Evolutionary conservation across 2,329 filamentous ascomycete genomes (phyloP).

Genomic region (Penicillium sp.): DNA sequence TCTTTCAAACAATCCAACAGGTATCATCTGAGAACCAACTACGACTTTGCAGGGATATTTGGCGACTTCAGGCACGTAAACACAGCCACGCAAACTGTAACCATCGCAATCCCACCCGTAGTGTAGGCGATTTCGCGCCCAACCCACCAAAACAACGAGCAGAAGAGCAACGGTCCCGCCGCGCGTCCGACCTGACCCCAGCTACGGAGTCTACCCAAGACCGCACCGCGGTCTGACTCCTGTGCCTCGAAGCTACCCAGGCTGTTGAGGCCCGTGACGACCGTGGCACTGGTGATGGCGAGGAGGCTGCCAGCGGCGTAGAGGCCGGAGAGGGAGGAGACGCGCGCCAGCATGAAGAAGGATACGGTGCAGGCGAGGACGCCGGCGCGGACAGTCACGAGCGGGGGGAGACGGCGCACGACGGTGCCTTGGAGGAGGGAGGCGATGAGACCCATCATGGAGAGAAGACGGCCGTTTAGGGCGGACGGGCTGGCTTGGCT

Average conservation of each 20-base stretch:
- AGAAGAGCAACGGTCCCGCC: slow-evolving; percentile 80
- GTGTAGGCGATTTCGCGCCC: slow-evolving; percentile 77
- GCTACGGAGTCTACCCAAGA: slow-evolving; percentile 71
- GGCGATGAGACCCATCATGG: slow-evolving; percentile 82
- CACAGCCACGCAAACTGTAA: slow-evolving; percentile 60
- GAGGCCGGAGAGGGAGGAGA: slow-evolving; percentile 59
- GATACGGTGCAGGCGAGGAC: slow-evolving; percentile 67
- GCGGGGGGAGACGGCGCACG: slow-evolving; percentile 71
- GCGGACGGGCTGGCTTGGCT: slow-evolving; percentile 45
- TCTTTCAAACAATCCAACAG: too few species aligned
- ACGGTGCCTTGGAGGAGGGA: slow-evolving; percentile 90
- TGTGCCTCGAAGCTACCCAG: slow-evolving; percentile 81
- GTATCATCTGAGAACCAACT: too few species aligned
- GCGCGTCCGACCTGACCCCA: slow-evolving; percentile 81
- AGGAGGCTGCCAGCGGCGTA: slow-evolving; percentile 76
- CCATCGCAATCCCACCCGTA: slow-evolving; percentile 74
- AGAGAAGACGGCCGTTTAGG: slow-evolving; percentile 75
- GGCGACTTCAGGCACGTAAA: slow-evolving; percentile 65
- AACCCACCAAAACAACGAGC: slow-evolving; percentile 96
- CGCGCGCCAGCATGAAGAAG: slow-evolving; percentile 67
- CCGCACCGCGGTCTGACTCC: slow-evolving; percentile 70
- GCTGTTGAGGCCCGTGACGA: slow-evolving; percentile 87
- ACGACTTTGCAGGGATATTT: too few species aligned
- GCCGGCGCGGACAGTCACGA: slow-evolving; percentile 70
- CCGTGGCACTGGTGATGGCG: slow-evolving; percentile 86